Base-by-base conservation (phyloP, 495 filamentous ascomycete species). In the Annulohypoxylon bovei region DNA sequence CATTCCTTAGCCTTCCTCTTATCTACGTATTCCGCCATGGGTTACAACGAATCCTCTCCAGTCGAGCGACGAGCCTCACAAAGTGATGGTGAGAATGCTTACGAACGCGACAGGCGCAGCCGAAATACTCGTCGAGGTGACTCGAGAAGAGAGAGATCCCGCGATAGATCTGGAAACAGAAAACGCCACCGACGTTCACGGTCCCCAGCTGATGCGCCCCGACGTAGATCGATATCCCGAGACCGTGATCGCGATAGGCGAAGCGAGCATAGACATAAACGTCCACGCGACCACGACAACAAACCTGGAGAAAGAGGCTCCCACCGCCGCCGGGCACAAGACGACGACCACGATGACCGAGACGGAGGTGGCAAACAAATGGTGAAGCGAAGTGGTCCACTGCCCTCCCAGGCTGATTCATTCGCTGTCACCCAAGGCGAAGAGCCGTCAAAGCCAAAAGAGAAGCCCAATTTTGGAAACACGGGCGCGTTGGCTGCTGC, bases 401-500 rank as follows among this genome's bases (percentile, higher is more conserved):
- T 93, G 7, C 90, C 91, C 18, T 92, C 91, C 0, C 91, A 93
- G 74, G 77, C 81, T 65, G 88, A 89, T 53, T 88, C 90, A n/a
- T 93, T 92, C 71, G 85, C 84, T 27, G 68, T 83, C 25, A 86
- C 82, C 39, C 79, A 82, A 20, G 81, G 83, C 35, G 83, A 82
- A 27, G 83, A 83, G 62, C 79, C 84, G 23, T 75, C 78, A 28
- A 84, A 87, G 61, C 90, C 93, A 52, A 95, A 93, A 68, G 88
- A 97, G 76, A 94, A 93, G 74, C 92, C 95, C 35, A 99, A 97
- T 77, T 97, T 90, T 79, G 88, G 85, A 4, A 87, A 85, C 40
- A 93, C 92, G 0, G 95, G 95, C 18, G 81, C 91, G 6, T 86
- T 99, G 5, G 95, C 95, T 12, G 92, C 92, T 7, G 93, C 93